Conservation (phyloP, 306 rosid species). For the Begonia peltatifolia region DNA sequence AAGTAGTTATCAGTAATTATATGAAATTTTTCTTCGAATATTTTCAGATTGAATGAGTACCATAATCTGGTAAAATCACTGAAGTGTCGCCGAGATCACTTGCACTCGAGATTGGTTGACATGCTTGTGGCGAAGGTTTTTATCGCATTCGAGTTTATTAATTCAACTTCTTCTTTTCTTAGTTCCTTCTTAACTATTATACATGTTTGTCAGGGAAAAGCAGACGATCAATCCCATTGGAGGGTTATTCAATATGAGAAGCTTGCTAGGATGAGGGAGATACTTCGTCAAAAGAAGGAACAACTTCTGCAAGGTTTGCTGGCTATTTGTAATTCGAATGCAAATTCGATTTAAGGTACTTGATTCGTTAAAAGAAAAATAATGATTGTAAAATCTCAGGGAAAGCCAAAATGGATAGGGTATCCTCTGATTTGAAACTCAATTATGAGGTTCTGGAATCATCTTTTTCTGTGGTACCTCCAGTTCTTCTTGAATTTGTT, state of each 20-base stretch:
- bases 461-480: conserved; percentile 54
- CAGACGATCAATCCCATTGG: conserved; percentile 78
- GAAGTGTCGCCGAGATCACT: conserved; percentile 57
- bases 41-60: conserved; percentile 49
- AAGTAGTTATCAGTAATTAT: neutral
- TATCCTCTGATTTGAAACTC: conserved; percentile 47
- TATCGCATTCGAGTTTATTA: neutral
- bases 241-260: conserved; percentile 69
- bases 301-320: conserved; percentile 52
- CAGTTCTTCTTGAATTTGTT: conserved; percentile 1
- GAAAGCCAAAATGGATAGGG: conserved; percentile 44
- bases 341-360: too few relatives aligned
- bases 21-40: neutral
- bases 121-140: conserved; percentile 69
- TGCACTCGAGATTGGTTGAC: conserved; percentile 50
- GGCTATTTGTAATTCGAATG: too few relatives aligned
- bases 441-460: conserved; percentile 62
- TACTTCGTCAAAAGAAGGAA: conserved; percentile 34
- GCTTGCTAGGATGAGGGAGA: conserved; percentile 66
- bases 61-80: conserved; percentile 33
- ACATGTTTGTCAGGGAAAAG: conserved; percentile 52
- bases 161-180: neutral
- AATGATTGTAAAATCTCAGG: conserved; percentile 34
- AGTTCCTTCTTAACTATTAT: neutral
- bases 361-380: neutral